Percentiles rank a stretch among this genome's conserved stretches.
Conservation (phyloP, 305 asterid species). For the Fraxinus floribunda region DNA sequence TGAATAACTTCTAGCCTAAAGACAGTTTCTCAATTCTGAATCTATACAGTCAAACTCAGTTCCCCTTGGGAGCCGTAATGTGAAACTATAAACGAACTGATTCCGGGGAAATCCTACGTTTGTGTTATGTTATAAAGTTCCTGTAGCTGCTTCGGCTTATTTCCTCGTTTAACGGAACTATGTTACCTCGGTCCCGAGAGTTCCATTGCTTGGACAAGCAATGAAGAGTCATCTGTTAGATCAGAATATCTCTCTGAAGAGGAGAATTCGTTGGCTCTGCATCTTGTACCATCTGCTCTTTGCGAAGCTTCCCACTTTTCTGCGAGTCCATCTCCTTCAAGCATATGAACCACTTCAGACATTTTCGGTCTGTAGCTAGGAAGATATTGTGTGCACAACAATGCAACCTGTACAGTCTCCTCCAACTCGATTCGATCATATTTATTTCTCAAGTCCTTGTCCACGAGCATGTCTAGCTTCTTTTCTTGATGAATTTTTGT, state of each 20-base stretch:
- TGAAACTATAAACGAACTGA: constrained; percentile 23
- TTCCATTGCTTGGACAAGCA: constrained; percentile 91
- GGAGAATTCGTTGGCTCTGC: constrained; percentile 71
- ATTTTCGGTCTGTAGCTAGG: constrained; percentile 84
- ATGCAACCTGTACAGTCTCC: constrained; percentile 85
- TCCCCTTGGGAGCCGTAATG: constrained; percentile 9
- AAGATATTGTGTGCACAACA: constrained; percentile 77
- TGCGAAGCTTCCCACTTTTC: constrained; percentile 96
- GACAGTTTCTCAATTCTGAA: constrained; percentile 27
- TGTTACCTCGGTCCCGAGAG: constrained; percentile 92
- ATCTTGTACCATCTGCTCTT: constrained; percentile 62
- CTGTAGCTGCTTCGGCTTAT: constrained; percentile 1
- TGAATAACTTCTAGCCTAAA: not conserved
- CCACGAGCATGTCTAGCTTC: constrained; percentile 77
- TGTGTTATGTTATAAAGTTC: not conserved
- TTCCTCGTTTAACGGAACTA: not conserved
- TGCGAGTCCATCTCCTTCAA: constrained; percentile 92
- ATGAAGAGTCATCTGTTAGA: constrained; percentile 83
- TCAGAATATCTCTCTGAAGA: constrained; percentile 89
- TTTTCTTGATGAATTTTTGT: constrained; percentile 81
- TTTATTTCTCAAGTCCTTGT: constrained; percentile 56
- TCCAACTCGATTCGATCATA: constrained; percentile 78
- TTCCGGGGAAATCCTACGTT: not conserved
- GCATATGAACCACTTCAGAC: constrained; percentile 96
- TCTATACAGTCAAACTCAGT: constrained; percentile 29